Evolutionary conservation across 164 flowering plant genomes (phyloP).

Genomic region (Chloranthus sessilifolius): DNA sequence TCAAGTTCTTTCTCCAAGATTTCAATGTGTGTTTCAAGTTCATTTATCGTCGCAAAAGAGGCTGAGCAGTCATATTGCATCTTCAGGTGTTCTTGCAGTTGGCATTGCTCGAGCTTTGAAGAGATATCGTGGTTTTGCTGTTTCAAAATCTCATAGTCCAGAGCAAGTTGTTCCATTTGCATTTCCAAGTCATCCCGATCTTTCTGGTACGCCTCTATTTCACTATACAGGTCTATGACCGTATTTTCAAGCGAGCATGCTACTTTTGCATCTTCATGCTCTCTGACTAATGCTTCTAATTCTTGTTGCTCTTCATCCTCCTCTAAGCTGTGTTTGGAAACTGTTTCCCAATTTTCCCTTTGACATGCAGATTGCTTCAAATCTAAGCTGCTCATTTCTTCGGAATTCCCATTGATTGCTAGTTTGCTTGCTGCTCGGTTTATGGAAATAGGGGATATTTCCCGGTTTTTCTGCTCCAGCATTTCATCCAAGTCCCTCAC

Average conservation of each 20-base stretch:
- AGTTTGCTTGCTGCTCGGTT: not conserved
- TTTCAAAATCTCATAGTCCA: slow-evolving; percentile 75
- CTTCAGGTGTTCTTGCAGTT: slow-evolving; percentile 61
- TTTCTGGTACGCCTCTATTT: slow-evolving; percentile 59
- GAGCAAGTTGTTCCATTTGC: slow-evolving; percentile 73
- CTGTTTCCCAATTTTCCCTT: slow-evolving; percentile 12
- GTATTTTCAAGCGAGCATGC: slow-evolving; percentile 48
- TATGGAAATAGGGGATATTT: slow-evolving; percentile 25
- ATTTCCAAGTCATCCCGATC: slow-evolving; percentile 70
- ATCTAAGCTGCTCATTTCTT: not conserved
- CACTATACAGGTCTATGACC: slow-evolving; percentile 47
- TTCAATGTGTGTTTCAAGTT: slow-evolving; percentile 51
- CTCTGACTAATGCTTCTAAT: slow-evolving; percentile 57
- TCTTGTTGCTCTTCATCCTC: slow-evolving; percentile 57
- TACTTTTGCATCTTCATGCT: slow-evolving; percentile 42
- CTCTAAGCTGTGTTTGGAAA: slow-evolving; percentile 22
- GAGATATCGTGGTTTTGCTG: slow-evolving; percentile 70
- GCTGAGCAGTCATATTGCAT: slow-evolving; percentile 62
- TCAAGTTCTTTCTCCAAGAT: slow-evolving; percentile 63
- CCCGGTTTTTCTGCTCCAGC: slow-evolving; percentile 55
- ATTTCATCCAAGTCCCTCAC: slow-evolving; percentile 75
- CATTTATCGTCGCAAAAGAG: slow-evolving; percentile 27
- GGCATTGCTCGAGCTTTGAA: slow-evolving; percentile 55
- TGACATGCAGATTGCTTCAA: slow-evolving; percentile 18
- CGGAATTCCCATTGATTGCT: not conserved